phyloP scores from a whole-genome alignment of 2,329 filamentous ascomycete species.

The Gyromitra esculenta region DNA sequence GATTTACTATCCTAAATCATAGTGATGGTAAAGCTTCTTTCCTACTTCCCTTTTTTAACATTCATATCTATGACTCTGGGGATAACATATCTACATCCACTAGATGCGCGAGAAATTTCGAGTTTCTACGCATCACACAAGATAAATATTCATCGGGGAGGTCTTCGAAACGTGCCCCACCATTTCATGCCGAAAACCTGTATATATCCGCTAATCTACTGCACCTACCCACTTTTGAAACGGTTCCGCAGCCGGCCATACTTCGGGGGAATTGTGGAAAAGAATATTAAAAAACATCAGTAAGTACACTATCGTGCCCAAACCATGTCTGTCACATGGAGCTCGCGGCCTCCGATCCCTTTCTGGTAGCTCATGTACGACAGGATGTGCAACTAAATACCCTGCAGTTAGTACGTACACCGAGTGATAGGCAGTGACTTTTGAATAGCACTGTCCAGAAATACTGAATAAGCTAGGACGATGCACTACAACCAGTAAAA shows the following conservation, averaged over 20 bases:
- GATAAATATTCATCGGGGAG: no score
- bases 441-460: neutral
- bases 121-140: no score
- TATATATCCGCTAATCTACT: neutral
- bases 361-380: neutral
- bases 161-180: neutral
- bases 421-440: neutral
- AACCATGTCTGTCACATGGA: neutral
- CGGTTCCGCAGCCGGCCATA: no score
- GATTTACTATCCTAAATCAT: no score
- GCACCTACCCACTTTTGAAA: neutral
- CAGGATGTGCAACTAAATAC: neutral
- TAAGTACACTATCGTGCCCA: neutral
- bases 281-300: neutral
- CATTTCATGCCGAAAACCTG: neutral
- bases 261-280: neutral
- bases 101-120: no score
- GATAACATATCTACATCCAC: no score
- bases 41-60: no score
- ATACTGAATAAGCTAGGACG: neutral
- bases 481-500: neutral
- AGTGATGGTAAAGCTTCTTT: no score
- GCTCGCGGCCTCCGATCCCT: neutral
- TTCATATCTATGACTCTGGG: no score
- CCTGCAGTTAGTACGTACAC: neutral